These are phyloP conservation scores for Aureobasidium sp. DNA, from an alignment of 2,329 filamentous ascomycete genomes.

Conservation along the genomic window DNA sequence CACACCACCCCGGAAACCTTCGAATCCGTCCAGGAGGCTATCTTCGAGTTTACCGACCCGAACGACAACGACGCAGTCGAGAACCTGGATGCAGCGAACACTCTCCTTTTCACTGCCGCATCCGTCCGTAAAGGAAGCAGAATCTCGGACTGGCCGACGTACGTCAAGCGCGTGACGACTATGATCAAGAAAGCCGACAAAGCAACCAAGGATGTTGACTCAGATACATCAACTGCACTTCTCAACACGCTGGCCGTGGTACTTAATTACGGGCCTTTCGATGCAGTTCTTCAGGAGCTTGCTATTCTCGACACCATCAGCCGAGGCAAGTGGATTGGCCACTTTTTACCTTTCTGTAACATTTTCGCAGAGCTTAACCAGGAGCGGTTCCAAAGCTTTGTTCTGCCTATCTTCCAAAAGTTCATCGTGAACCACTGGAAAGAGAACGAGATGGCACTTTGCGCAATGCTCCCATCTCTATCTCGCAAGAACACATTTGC, in stretches of 20 bases:
- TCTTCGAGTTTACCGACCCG: slow-evolving; percentile 44
- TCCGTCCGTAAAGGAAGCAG: slow-evolving; percentile 75
- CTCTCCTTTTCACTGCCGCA: slow-evolving; percentile 59
- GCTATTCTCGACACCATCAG: slow-evolving; percentile 57
- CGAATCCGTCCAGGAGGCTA: slow-evolving; percentile 53
- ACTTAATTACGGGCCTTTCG: slow-evolving; percentile 70
- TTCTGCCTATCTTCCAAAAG: slow-evolving; percentile 74
- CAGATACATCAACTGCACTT: slow-evolving; percentile 24
- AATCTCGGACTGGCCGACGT: slow-evolving; percentile 60
- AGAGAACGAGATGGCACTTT: slow-evolving; percentile 59
- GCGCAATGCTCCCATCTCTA: slow-evolving; percentile 59
- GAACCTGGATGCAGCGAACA: slow-evolving; percentile 34
- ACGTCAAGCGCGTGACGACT: slow-evolving; percentile 42
- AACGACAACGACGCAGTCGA: slow-evolving; percentile 28
- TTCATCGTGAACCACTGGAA: slow-evolving; percentile 70
- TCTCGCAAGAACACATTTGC: slow-evolving; percentile 43
- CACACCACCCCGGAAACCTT: slow-evolving; percentile 71
- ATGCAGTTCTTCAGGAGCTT: slow-evolving; percentile 64
- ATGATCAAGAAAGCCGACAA: slow-evolving; percentile 24
- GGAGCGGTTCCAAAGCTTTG: slow-evolving; percentile 68
- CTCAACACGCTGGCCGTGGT: slow-evolving; percentile 51
- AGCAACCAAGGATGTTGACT: neutral
- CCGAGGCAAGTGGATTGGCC: slow-evolving; percentile 55
- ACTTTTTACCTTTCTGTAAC: slow-evolving; percentile 80
- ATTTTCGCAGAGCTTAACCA: slow-evolving; percentile 66